Percentiles rank a stretch among this genome's conserved stretches.
Conservation (phyloP, 148 eudicot genomes). For the Nepenthes gracilis region DNA sequence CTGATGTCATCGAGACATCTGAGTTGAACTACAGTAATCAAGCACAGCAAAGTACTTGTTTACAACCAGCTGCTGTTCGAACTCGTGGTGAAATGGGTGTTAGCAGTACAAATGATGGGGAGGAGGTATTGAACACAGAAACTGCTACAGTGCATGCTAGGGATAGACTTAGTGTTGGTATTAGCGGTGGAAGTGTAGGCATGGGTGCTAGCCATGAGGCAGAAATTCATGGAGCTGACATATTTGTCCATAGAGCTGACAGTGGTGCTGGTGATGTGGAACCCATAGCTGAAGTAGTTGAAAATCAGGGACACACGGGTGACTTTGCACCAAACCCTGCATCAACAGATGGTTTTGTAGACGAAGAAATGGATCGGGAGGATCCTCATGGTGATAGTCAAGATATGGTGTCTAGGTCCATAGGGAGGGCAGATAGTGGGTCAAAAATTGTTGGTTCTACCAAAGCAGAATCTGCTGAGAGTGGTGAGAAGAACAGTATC, state of each 20-base stretch:
- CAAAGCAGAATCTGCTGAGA: conserved; percentile 87
- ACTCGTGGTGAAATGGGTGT: conserved; percentile 79
- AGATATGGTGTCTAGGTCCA: conserved; percentile 68
- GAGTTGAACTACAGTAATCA: conserved; percentile 81
- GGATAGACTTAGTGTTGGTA: conserved; percentile 80
- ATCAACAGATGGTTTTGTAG: conserved; percentile 64
- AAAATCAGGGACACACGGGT: conserved; percentile 90
- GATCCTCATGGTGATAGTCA: conserved; percentile 94
- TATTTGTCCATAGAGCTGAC: conserved; percentile 70
- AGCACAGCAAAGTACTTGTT: conserved; percentile 87
- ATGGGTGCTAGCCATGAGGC: conserved; percentile 99
- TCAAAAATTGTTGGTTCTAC: conserved; percentile 83
- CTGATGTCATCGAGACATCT: conserved; percentile 64
- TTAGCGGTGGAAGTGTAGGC: conserved; percentile 98
- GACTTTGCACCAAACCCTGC: conserved; percentile 60
- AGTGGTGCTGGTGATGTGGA: conserved; percentile 93
- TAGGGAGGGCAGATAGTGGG: conserved; percentile 89
- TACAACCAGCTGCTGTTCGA: conserved; percentile 47
- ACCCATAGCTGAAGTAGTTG: conserved; percentile 80
- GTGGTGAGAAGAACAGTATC: conserved; percentile 84
- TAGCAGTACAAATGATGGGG: conserved; percentile 92
- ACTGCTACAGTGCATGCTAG: conserved; percentile 66
- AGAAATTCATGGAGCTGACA: conserved; percentile 87
- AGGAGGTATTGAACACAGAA: conserved; percentile 86
- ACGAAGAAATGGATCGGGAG: conserved; percentile 69